Evolutionary conservation across 1,284 basidiomycete genomes (phyloP).

Genomic region (Exobasidium rhododendri): DNA sequence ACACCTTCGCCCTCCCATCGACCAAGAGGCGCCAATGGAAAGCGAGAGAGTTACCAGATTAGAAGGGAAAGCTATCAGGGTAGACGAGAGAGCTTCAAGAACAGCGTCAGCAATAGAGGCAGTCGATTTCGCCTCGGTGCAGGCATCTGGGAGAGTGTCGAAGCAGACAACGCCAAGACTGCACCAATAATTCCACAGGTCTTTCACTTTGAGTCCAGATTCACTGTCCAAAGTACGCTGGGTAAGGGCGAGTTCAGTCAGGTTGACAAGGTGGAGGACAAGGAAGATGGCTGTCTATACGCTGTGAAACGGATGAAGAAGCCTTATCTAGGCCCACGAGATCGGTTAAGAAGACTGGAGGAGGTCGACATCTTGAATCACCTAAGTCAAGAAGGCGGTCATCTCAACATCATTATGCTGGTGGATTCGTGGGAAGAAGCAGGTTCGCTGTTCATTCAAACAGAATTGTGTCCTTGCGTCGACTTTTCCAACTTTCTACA

Average conservation of each 20-base stretch:
- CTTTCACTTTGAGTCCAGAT: constrained; percentile 55
- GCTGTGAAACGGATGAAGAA: constrained; percentile 91
- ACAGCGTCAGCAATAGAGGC: neutral
- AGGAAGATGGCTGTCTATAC: constrained; percentile 65
- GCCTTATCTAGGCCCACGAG: constrained; percentile 81
- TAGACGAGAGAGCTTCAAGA: constrained; percentile 2
- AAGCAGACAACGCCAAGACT: neutral
- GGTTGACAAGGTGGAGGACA: constrained; percentile 81
- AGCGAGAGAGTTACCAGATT: neutral
- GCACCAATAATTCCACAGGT: neutral
- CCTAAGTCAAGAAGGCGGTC: constrained; percentile 56
- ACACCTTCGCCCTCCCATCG: constrained; percentile 41
- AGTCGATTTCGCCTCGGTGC: neutral
- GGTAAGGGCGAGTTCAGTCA: constrained; percentile 93
- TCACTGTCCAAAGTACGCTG: constrained; percentile 74
- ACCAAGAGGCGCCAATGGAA: constrained; percentile 20
- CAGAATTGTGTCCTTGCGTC: constrained; percentile 89
- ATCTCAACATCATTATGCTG: constrained; percentile 69
- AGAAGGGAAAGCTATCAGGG: too few relatives aligned
- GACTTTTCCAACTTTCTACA: constrained; percentile 88
- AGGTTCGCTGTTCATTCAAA: constrained; percentile 83
- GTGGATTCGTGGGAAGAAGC: constrained; percentile 96
- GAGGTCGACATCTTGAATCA: constrained; percentile 90
- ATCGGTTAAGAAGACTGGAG: constrained; percentile 80
- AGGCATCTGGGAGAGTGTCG: neutral